A percentile compares a stretch with the other conserved stretches of the same genome.
phyloP scores from a whole-genome alignment of 2,329 filamentous ascomycete species.

The Fusarium pseudoanthophilum region DNA sequence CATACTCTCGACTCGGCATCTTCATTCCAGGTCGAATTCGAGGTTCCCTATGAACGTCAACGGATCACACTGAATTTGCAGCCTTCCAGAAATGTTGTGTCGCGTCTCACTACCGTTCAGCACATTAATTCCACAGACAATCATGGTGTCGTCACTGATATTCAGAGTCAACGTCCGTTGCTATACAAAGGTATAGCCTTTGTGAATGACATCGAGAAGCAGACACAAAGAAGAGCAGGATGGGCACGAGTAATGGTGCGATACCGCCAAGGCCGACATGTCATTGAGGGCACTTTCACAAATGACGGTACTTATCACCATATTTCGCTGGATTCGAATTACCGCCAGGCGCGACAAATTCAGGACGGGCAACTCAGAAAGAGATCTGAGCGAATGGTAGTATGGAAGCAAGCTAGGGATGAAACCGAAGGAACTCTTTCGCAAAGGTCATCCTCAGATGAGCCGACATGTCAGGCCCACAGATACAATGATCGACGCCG shows the following conservation, averaged over 20 bases:
- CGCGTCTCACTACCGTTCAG: conserved; percentile 19
- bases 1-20: conserved; percentile 6
- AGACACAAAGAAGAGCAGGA: conserved; percentile 15
- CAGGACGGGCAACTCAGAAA: neutral
- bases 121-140: conserved; percentile 4
- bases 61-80: conserved; percentile 21
- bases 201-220: neutral
- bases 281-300: conserved; percentile 36
- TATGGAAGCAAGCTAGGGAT: conserved; percentile 23
- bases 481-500: neutral
- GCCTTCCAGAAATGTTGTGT: conserved; percentile 22
- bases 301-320: conserved; percentile 25
- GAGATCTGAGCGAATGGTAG: conserved; percentile 11
- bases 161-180: neutral
- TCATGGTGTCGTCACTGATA: neutral
- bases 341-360: neutral
- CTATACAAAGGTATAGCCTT: conserved; percentile 26
- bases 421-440: neutral
- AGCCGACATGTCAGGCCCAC: neutral
- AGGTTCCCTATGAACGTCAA: neutral
- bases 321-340: conserved; percentile 29
- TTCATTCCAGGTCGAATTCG: conserved; percentile 29
- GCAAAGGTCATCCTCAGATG: neutral
- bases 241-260: conserved; percentile 32
- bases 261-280: neutral